Percentiles rank a stretch among this genome's conserved stretches.
Evolutionary conservation across 306 rosid genomes (phyloP).

Genomic region (Lablab purpureus): DNA sequence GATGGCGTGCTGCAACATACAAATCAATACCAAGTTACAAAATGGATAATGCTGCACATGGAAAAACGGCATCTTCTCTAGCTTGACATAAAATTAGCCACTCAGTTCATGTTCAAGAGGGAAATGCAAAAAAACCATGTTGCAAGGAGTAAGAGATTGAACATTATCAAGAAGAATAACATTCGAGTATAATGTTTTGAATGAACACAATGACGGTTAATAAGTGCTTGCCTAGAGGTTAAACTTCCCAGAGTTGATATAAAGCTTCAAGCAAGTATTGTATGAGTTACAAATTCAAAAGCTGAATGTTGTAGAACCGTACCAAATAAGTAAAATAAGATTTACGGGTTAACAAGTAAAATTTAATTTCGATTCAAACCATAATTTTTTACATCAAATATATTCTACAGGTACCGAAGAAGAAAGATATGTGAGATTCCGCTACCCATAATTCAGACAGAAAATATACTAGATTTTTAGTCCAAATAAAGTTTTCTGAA

Average conservation of each 20-base stretch:
- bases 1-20: conserved; percentile 75
- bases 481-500: conserved; percentile 11
- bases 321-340: conserved; percentile 23
- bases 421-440: not conserved
- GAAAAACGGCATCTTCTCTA: conserved; percentile 7
- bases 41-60: conserved; percentile 4
- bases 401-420: not conserved
- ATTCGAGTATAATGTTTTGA: conserved; percentile 5
- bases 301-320: not conserved
- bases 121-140: not conserved
- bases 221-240: conserved; percentile 13
- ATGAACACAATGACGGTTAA: not conserved
- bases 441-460: not conserved
- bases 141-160: conserved; percentile 19
- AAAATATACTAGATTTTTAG: not conserved
- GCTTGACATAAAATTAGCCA: conserved; percentile 2
- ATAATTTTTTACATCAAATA: conserved; percentile 1
- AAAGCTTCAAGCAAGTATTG: not conserved
- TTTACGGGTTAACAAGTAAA: conserved; percentile 5
- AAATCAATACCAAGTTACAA: conserved; percentile 15
- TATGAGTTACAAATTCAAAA: not conserved
- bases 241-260: conserved; percentile 1
- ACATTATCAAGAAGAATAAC: conserved; percentile 4
- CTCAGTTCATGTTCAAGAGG: conserved; percentile 6
- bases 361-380: conserved; percentile 1